A percentile compares a stretch with the other conserved stretches of the same genome.
These are phyloP conservation scores for Rosa rugosa DNA, from an alignment of 306 rosid genomes.

Conservation along the genomic window DNA sequence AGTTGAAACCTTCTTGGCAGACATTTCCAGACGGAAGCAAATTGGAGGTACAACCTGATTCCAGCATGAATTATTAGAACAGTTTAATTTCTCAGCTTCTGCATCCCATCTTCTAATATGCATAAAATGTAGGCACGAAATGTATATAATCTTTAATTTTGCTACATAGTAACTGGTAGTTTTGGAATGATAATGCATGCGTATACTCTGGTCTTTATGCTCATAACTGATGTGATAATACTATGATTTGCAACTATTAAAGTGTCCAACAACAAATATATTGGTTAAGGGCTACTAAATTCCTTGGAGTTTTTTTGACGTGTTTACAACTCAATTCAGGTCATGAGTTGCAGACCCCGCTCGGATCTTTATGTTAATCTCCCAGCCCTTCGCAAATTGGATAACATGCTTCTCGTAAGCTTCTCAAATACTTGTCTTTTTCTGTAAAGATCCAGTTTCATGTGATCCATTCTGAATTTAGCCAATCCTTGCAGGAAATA, in stretches of 20 bases:
- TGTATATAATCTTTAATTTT: neutral
- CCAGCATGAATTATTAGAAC: neutral
- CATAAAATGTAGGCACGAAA: neutral
- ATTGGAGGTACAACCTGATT: slow-evolving; percentile 58
- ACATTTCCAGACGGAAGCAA: slow-evolving; percentile 83
- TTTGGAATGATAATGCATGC: slow-evolving; percentile 4
- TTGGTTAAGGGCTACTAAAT: neutral
- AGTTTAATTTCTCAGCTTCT: neutral
- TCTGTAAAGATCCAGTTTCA: slow-evolving; percentile 14
- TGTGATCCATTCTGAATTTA: slow-evolving; percentile 26
- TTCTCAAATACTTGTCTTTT: slow-evolving; percentile 18
- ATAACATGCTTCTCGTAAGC: slow-evolving; percentile 96
- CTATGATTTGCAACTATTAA: neutral
- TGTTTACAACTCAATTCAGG: slow-evolving; percentile 39
- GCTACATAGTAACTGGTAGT: slow-evolving; percentile 5
- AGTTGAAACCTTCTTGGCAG: slow-evolving; percentile 76
- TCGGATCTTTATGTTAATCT: slow-evolving; percentile 90
- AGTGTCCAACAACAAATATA: neutral
- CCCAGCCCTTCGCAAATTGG: slow-evolving; percentile 89
- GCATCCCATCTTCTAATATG: neutral
- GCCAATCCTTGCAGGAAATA: slow-evolving; percentile 60
- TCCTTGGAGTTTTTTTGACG: slow-evolving; percentile 7
- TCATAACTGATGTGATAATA: neutral
- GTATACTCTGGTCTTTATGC: neutral
- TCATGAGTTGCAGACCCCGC: slow-evolving; percentile 91